Conservation (phyloP, 345 rosid genomes). For the Corchorus capsularis region DNA sequence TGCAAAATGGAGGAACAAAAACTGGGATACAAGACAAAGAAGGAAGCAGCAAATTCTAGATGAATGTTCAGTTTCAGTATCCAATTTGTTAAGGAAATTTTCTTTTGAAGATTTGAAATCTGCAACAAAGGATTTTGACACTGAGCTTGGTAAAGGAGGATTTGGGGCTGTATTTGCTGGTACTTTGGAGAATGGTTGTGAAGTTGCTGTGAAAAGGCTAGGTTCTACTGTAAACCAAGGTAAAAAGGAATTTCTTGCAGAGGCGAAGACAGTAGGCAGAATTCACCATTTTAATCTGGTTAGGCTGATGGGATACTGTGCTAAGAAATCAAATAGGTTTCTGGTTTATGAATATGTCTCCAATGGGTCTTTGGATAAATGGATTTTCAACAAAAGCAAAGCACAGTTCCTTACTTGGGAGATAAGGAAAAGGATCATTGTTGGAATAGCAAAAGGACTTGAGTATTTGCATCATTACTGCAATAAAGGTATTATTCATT, state of each 20-base stretch:
- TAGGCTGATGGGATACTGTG: constrained; percentile 27
- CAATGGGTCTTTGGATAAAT: constrained; percentile 29
- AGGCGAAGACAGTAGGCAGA: constrained; percentile 31
- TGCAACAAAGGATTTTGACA: constrained; percentile 11
- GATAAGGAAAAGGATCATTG: constrained; percentile 26
- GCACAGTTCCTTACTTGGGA: constrained; percentile 14
- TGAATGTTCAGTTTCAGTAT: background rate
- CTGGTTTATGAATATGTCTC: constrained; percentile 27
- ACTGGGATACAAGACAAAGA: no score
- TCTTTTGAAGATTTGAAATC: constrained; percentile 16
- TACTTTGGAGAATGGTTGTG: constrained; percentile 13
- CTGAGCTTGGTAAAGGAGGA: constrained; percentile 28
- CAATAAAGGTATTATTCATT: constrained; percentile 14
- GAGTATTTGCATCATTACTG: constrained; percentile 30
- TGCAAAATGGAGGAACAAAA: background rate
- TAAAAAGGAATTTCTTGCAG: constrained; percentile 25
- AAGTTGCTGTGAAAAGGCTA: constrained; percentile 28
- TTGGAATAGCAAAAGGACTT: constrained; percentile 24
- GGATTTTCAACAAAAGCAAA: constrained; percentile 14
- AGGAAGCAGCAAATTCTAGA: background rate
- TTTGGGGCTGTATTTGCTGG: constrained; percentile 29
- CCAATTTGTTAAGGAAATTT: constrained; percentile 10
- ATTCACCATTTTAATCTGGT: constrained; percentile 31
- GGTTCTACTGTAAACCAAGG: constrained; percentile 17
- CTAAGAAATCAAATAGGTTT: constrained; percentile 23